Percentiles rank a stretch among this genome's conserved stretches.
phyloP scores from a whole-genome alignment of 148 eudicot genomes.

The Euryodendron excelsum region DNA sequence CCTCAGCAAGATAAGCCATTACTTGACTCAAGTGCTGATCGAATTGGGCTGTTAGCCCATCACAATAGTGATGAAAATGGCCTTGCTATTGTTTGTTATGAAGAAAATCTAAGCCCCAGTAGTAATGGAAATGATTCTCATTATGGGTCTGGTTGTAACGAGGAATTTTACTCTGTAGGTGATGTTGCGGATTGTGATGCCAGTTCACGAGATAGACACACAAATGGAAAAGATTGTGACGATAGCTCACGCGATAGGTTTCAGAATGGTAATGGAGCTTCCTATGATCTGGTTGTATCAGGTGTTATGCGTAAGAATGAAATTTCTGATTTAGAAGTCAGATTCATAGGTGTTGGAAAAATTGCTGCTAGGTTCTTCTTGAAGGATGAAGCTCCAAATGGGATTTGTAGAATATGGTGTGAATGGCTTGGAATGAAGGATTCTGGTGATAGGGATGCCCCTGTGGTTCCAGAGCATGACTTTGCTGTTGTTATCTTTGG shows the following conservation, averaged over 20 bases:
- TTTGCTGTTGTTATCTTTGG: constrained; percentile 74
- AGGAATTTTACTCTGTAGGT: constrained; percentile 10
- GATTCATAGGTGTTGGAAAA: constrained; percentile 58
- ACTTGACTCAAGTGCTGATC: constrained; percentile 16
- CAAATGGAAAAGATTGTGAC: constrained; percentile 19
- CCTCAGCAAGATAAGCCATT: constrained; percentile 29
- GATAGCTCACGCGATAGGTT: constrained; percentile 13
- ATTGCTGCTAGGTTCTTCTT: constrained; percentile 54
- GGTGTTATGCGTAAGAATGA: constrained; percentile 55
- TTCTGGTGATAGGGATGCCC: constrained; percentile 22
- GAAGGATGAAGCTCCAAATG: constrained; percentile 38
- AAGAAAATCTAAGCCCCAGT: constrained; percentile 6
- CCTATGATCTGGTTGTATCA: constrained; percentile 53
- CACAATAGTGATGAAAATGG: constrained; percentile 16
- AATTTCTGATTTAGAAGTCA: constrained; percentile 56
- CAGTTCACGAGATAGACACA: neutral
- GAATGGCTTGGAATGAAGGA: constrained; percentile 79
- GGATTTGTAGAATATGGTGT: constrained; percentile 69
- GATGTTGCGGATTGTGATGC: constrained; percentile 4
- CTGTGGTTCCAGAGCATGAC: constrained; percentile 41
- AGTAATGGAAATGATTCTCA: constrained; percentile 16
- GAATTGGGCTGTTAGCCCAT: constrained; percentile 19
- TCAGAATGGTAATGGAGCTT: constrained; percentile 10
- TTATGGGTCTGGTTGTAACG: neutral
- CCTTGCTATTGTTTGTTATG: constrained; percentile 57